Conservation (phyloP, 2,329 filamentous ascomycete species). For the Chrysoporthe cubensis region DNA sequence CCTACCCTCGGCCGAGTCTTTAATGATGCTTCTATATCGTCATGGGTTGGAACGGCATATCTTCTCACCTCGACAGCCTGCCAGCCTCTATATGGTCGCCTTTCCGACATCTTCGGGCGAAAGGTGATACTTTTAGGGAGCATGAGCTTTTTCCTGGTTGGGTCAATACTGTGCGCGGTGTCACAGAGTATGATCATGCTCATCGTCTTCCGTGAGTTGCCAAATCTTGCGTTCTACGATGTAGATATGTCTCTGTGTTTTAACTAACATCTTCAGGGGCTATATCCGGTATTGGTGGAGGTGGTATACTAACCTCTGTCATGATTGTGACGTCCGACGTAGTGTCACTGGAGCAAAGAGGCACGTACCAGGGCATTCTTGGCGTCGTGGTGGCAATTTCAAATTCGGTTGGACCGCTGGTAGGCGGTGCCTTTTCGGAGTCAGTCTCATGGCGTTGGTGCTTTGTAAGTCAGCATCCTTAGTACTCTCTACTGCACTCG, state of each 20-base stretch:
- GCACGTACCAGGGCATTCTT: conserved; percentile 28
- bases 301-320: conserved; percentile 27
- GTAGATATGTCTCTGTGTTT: not conserved
- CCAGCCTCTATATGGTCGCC: conserved; percentile 63
- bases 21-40: conserved; percentile 34
- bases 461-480: conserved; percentile 13
- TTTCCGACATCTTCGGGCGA: conserved; percentile 63
- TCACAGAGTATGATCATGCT: conserved; percentile 27
- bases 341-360: conserved; percentile 28
- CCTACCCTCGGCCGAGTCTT: conserved; percentile 16
- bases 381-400: conserved; percentile 27
- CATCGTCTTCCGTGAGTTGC: conserved; percentile 26
- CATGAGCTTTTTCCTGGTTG: conserved; percentile 27
- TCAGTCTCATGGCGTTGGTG: conserved; percentile 25
- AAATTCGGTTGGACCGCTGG: conserved; percentile 23
- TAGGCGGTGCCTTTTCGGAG: conserved; percentile 25
- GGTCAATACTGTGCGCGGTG: conserved; percentile 28
- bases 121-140: conserved; percentile 35
- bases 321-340: conserved; percentile 29
- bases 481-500: not conserved
- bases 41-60: conserved; percentile 56
- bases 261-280: conserved; percentile 15
- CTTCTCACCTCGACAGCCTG: conserved; percentile 62
- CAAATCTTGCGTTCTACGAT: not conserved
- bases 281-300: conserved; percentile 27